A percentile compares a stretch with the other conserved stretches of the same genome.
phyloP scores from a whole-genome alignment of 2,329 filamentous ascomycete species.

The Colletotrichum cuscutae region DNA sequence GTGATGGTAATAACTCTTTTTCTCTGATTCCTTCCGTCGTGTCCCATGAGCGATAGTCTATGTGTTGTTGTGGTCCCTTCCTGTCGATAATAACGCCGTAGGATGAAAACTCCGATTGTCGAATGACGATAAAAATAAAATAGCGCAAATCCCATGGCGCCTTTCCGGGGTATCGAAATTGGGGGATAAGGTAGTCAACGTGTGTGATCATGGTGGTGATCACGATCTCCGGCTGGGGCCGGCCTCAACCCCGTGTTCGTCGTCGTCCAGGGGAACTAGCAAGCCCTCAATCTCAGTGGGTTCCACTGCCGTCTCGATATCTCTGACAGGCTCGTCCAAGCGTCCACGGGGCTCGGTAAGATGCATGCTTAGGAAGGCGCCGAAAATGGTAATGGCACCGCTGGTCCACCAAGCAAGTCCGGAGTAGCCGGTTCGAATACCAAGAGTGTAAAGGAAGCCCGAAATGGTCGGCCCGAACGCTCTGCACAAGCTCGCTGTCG shows the following conservation, averaged over 20 bases:
- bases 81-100: slow-evolving; percentile 35
- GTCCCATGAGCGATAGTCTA: slow-evolving; percentile 34
- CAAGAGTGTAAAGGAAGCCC: slow-evolving; percentile 84
- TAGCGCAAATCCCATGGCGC: background rate
- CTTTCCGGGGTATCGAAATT: background rate
- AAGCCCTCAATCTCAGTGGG: slow-evolving; percentile 31
- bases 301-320: slow-evolving; percentile 51
- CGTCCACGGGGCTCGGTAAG: slow-evolving; percentile 73
- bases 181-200: background rate
- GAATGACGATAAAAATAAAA: slow-evolving; percentile 1
- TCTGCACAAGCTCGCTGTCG: slow-evolving; percentile 87
- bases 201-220: background rate
- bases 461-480: slow-evolving; percentile 91
- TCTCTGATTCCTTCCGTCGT: slow-evolving; percentile 19
- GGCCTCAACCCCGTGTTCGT: slow-evolving; percentile 14
- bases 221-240: slow-evolving; percentile 27
- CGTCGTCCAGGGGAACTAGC: slow-evolving; percentile 2
- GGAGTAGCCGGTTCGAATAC: slow-evolving; percentile 83
- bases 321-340: slow-evolving; percentile 51
- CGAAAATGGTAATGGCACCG: slow-evolving; percentile 78
- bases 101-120: slow-evolving; percentile 28
- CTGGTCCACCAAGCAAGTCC: slow-evolving; percentile 95
- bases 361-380: slow-evolving; percentile 78
- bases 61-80: slow-evolving; percentile 33
- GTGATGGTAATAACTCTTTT: slow-evolving; percentile 10